Percentiles rank a stretch among this genome's conserved stretches.
Conservation (phyloP, 1,284 basidiomycete genomes). For the Rhodotorula sp. region DNA sequence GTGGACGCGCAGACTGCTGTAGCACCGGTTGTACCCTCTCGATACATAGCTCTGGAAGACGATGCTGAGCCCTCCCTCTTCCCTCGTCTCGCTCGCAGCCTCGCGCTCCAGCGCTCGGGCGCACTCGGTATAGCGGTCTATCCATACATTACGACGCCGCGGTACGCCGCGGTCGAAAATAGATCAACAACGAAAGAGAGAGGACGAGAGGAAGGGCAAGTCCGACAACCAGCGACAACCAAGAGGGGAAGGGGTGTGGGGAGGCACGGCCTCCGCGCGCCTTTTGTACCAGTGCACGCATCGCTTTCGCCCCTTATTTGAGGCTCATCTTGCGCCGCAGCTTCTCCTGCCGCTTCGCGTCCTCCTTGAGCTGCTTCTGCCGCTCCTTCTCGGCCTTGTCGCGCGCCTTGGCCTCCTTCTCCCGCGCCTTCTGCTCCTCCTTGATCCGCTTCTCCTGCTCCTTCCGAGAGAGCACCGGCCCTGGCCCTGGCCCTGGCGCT, state of each 20-base stretch:
- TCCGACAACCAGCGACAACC: background rate
- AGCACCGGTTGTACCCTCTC: no score
- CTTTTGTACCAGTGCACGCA: background rate
- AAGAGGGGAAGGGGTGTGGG: no score
- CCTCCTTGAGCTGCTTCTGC: constrained; percentile 29
- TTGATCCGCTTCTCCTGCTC: constrained; percentile 38
- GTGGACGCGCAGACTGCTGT: no score
- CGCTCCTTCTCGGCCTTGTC: constrained; percentile 38
- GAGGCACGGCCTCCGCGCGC: background rate
- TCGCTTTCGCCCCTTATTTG: background rate
- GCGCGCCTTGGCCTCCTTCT: constrained; percentile 28
- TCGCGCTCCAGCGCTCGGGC: no score
- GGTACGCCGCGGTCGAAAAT: no score
- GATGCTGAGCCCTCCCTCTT: no score
- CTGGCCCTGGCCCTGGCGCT: background rate
- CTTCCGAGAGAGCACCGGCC: constrained; percentile 7
- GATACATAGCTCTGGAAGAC: no score
- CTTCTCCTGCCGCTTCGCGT: constrained; percentile 27
- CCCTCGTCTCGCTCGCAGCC: no score
- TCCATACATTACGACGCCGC: no score
- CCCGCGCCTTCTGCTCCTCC: constrained; percentile 38
- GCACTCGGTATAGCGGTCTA: no score
- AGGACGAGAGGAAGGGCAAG: no score
- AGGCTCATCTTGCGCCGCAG: constrained; percentile 25
- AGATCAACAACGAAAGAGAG: no score